Evolutionary conservation across 2,329 filamentous ascomycete species (phyloP).

Genomic region (Alternaria sp.): DNA sequence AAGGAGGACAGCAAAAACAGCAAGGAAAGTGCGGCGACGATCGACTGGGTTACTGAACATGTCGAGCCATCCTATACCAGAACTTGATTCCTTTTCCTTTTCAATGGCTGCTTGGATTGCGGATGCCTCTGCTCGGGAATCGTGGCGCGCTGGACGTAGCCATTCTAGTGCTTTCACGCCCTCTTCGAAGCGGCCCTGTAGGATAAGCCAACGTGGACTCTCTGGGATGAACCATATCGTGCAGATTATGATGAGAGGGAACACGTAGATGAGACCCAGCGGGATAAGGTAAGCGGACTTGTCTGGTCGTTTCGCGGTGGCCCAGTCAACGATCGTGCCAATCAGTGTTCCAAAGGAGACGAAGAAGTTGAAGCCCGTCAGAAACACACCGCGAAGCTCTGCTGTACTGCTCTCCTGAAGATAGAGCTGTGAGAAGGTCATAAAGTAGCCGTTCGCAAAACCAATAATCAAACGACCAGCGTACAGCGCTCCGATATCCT

Average conservation of each 20-base stretch:
- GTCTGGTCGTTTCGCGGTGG: slow-evolving; percentile 48
- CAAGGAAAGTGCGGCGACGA: slow-evolving; percentile 48
- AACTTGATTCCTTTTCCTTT: slow-evolving; percentile 42
- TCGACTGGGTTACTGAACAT: slow-evolving; percentile 51
- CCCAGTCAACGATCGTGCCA: slow-evolving; percentile 64
- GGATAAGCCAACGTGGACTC: slow-evolving; percentile 46
- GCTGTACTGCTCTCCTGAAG: slow-evolving; percentile 62
- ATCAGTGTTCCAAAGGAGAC: slow-evolving; percentile 56
- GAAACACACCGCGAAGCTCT: slow-evolving; percentile 60
- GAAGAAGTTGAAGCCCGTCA: slow-evolving; percentile 60
- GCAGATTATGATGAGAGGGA: slow-evolving; percentile 54
- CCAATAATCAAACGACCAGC: slow-evolving; percentile 64
- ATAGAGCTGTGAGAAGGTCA: slow-evolving; percentile 64
- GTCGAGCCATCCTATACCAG: slow-evolving; percentile 44
- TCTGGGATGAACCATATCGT: slow-evolving; percentile 45
- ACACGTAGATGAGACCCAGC: slow-evolving; percentile 63
- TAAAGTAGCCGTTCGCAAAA: slow-evolving; percentile 64
- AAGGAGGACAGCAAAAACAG: slow-evolving; percentile 47
- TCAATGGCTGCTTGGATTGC: slow-evolving; percentile 49
- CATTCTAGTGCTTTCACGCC: slow-evolving; percentile 52
- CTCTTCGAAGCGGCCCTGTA: slow-evolving; percentile 43
- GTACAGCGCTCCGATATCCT: slow-evolving; percentile 63
- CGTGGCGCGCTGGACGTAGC: slow-evolving; percentile 49
- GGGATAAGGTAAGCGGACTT: slow-evolving; percentile 58
- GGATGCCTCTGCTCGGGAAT: slow-evolving; percentile 47